Base-by-base conservation (phyloP, 2,329 filamentous ascomycete genomes). In the Teratosphaeria zuluensis region DNA sequence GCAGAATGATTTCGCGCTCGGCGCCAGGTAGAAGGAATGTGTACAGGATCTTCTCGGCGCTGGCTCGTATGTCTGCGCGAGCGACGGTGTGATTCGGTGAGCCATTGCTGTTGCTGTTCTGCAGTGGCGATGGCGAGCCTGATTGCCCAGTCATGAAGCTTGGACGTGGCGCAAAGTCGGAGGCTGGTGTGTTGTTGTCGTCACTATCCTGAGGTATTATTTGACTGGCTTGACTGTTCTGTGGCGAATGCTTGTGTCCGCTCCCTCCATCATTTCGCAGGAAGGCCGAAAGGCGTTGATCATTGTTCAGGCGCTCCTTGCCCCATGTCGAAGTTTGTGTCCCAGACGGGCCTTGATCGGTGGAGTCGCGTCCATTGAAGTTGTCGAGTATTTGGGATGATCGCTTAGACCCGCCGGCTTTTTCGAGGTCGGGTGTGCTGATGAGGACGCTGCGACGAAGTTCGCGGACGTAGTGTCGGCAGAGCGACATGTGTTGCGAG, bases 11-110 rank as follows among this genome's bases (percentile, higher is more conserved):
- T 75, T 99, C 94, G 66, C 95, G 85, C 76, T 99, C 94, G 0
- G 94, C 90, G n/a, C 91, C 92, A 0, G 92, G 91, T 1, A 99
- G 84, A 5, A 99, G 80, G 71, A 94, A 99, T 1, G 92, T 97
- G 76, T 96, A 99, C n/a, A 99, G 82, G 55, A 99, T 96, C 81
- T 96, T 96, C 77, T 97, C 94, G 0, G 95, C 95, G 2, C 90
- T 96, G 9, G 91, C 88, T 59, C 91, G 84, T 66, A 99, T 91
- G 69, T 99, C 94, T 62, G 90, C 85, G 63, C 94, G 83, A n/a
- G 87, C 84, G 51, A 96, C 90, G 0, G 87, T 88, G 70, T 95
- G 89, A 3, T 85, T 84, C 0, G 90, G 90, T 12, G 91, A 96
- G 70, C 86, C 89, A 12, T 89, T 92, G 69, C 92, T 89, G 35